These are phyloP conservation scores for Claviceps spartinae DNA, from an alignment of 2,329 filamentous ascomycete genomes.

Conservation along the genomic window DNA sequence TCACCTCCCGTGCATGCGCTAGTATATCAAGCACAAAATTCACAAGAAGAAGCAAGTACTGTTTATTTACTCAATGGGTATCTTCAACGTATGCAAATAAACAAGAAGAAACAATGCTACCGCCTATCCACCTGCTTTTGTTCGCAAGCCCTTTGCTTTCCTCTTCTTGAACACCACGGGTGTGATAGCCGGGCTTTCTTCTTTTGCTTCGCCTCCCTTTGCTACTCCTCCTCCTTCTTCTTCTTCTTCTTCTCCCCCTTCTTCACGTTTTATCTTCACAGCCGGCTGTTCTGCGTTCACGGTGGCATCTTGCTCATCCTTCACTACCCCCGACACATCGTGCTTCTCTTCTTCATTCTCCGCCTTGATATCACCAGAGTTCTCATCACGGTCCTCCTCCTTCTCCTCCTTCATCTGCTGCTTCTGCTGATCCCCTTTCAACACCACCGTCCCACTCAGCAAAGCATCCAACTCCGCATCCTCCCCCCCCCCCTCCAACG, in stretches of 20 bases:
- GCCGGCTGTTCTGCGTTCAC: slow-evolving; percentile 2
- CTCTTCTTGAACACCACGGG: slow-evolving; percentile 68
- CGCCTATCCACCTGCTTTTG: slow-evolving; percentile 29
- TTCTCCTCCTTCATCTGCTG: slow-evolving; percentile 12
- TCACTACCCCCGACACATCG: not conserved
- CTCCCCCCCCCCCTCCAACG: slow-evolving; percentile 23
- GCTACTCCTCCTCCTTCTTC: slow-evolving; percentile 8
- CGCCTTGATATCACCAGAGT: not conserved
- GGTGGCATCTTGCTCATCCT: not conserved
- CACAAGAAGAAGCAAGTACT: too few relatives aligned
- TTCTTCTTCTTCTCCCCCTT: slow-evolving; percentile 13
- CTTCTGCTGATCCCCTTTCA: slow-evolving; percentile 15
- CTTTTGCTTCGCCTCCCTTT: slow-evolving; percentile 14
- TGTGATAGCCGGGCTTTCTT: slow-evolving; percentile 13
- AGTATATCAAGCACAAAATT: too few relatives aligned
- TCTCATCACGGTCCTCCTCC: slow-evolving; percentile 20
- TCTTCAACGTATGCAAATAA: not conserved
- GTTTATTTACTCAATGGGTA: too few relatives aligned
- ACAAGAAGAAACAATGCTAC: not conserved
- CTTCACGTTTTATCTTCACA: slow-evolving; percentile 21
- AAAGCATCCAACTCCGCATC: slow-evolving; percentile 50
- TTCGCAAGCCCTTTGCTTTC: slow-evolving; percentile 52
- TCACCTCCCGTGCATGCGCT: too few relatives aligned
- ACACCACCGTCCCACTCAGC: slow-evolving; percentile 24
- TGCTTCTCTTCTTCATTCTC: slow-evolving; percentile 5